Base-by-base conservation (phyloP, 2,329 filamentous ascomycete species). In the Ciborinia camelliae region DNA sequence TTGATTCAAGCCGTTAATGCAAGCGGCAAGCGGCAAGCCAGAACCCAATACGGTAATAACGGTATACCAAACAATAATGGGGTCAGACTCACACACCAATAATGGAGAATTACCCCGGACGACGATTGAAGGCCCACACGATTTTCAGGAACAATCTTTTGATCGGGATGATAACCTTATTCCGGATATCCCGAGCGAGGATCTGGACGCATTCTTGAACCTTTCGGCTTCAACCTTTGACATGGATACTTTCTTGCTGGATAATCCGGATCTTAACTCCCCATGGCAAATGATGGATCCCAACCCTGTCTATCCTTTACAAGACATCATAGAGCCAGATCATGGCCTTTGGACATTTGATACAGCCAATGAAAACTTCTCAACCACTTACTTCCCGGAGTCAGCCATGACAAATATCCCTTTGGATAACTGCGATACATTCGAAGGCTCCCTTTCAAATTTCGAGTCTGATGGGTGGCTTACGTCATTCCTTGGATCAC, bases 401-500 rank as follows among this genome's bases (percentile, higher is more conserved):
- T 1, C n/a, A 26, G n/a, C 41, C 3, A n/a, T n/a, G 5, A 26
- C n/a, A 3, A 32, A 37, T 35, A 35, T 35, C n/a, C 20, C 55
- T 59, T 47, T 37, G n/a, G 41, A 48, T 6, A 35, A 32, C 15
- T 59, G n/a, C 14, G 32, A 12, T 47, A 35, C 8, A 35, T 35
- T 47, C 30, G 55, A 45, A 26, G n/a, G 9, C 14, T 32, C 30
- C 3, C 28, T 26, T 35, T 45, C 55, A 26, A 6, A 47, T 59
- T 23, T 35, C 41, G 55, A 59, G 41, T 47, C 55, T 47, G 55
- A 59, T 4, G 41, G n/a, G 4, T 59, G 41, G 55, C 30, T 47
- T 26, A 59, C 55, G 35, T 59, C 41, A 59, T 59, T 59, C 18
- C 30, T 59, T 35, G 41, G 47, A 14, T 48, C 28, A 20, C 28